A percentile compares a stretch with the other conserved stretches of the same genome.
Conservation (phyloP, 148 eudicot species). For the Rhododendron griersonianum region DNA sequence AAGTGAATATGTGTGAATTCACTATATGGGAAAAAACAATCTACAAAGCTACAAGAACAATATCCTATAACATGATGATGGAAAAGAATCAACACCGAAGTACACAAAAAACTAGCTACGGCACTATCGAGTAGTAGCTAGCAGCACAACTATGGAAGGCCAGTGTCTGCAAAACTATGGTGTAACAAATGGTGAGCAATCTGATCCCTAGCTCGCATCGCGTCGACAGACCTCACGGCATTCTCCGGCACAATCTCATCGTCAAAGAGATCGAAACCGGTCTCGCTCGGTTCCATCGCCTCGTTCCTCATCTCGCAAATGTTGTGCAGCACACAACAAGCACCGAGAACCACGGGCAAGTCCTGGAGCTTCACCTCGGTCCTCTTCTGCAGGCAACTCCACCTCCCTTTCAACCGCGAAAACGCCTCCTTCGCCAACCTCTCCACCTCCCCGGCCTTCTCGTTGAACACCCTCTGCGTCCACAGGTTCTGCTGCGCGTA, state of each 20-base stretch:
- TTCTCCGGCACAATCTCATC: slow-evolving; percentile 51
- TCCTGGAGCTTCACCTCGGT: slow-evolving; percentile 74
- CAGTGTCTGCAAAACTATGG: slow-evolving; percentile 37
- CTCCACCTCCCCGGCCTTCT: slow-evolving; percentile 46
- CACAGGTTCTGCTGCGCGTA: slow-evolving; percentile 54
- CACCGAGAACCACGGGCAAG: slow-evolving; percentile 61
- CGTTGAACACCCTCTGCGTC: slow-evolving; percentile 69
- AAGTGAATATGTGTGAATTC: background rate
- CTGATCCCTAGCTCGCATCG: slow-evolving; percentile 56
- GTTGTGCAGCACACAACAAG: slow-evolving; percentile 72
- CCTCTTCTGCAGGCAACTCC: slow-evolving; percentile 74
- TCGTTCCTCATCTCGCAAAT: slow-evolving; percentile 60
- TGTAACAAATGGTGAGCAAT: slow-evolving; percentile 76
- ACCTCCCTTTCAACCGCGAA: slow-evolving; percentile 49
- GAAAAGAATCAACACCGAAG: background rate
- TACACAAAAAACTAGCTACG: background rate
- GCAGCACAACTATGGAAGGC: slow-evolving; percentile 18
- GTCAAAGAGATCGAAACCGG: slow-evolving; percentile 52
- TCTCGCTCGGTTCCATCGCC: slow-evolving; percentile 23
- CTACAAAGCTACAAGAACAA: background rate
- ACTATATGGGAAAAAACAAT: background rate
- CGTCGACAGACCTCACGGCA: slow-evolving; percentile 25
- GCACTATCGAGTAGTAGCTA: background rate
- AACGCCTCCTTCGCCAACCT: slow-evolving; percentile 48
- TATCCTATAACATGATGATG: slow-evolving; percentile 4